A percentile compares a stretch with the other conserved stretches of the same genome.
phyloP scores from a whole-genome alignment of 352 stramenopile species.

The Thraustochytrium striatum region DNA sequence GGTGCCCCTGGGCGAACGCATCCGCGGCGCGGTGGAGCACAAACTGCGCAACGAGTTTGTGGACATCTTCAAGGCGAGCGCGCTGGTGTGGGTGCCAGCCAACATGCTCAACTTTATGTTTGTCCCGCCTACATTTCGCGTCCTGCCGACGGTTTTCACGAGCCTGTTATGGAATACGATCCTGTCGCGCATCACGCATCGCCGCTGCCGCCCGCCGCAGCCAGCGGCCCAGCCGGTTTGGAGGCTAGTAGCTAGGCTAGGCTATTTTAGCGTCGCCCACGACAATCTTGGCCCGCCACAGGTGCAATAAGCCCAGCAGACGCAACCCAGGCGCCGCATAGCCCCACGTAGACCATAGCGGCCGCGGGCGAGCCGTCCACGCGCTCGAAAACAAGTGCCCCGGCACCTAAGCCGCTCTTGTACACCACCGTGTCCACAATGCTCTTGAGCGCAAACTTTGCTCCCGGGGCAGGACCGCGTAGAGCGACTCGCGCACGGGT shows the following conservation, averaged over 20 bases:
- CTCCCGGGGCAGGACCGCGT: constrained; percentile 7
- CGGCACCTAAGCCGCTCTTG: background rate
- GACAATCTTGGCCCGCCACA: background rate
- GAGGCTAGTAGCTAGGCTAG: no score
- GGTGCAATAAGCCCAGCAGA: background rate
- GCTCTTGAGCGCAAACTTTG: background rate
- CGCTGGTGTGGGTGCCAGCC: background rate
- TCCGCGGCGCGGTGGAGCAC: background rate
- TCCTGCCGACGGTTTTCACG: constrained; percentile 15
- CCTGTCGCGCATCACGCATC: constrained; percentile 12
- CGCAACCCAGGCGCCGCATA: background rate
- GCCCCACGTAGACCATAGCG: background rate
- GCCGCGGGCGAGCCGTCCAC: background rate
- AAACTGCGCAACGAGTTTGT: constrained; percentile 3
- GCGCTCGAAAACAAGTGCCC: background rate
- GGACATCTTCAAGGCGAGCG: constrained; percentile 14
- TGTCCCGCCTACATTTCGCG: constrained; percentile 19
- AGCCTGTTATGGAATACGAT: constrained; percentile 20
- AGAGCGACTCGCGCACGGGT: constrained; percentile 30
- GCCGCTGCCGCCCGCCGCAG: no score
- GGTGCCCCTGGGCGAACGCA: background rate
- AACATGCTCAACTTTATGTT: constrained; percentile 45
- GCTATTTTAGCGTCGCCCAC: background rate
- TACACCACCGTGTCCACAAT: constrained; percentile 32
- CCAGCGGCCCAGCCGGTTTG: no score